Evolutionary conservation across 2,329 filamentous ascomycete species (phyloP), one percentile per base, ranked within the genome.

Genomic region (Alternaria arborescens): DNA sequence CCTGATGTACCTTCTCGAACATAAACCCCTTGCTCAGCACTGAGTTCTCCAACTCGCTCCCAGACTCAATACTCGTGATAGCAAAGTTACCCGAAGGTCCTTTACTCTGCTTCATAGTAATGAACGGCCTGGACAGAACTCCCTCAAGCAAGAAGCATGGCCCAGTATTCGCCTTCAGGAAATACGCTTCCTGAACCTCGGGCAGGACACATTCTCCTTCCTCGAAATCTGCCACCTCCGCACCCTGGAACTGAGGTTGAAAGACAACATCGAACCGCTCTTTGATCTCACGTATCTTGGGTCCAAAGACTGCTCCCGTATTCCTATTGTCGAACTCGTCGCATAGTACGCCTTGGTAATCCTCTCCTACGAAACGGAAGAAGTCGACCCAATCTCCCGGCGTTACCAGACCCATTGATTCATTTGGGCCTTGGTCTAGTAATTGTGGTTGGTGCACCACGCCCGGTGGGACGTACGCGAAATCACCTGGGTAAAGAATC

Each of bases 301-400:
- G 64, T 8, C 62, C 62, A 36, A 70, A 59, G 1, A 62, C 57
- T 7, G 61, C 54, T 1, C 59, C 48, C 2, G 64, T 52, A 24
- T 64, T 62, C 12, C 67, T 55, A 12, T 47, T 22, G 44, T 70
- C 67, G 34, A 60, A 61, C 41, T 70, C 67, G 14, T 68, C 54
- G 4, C 48, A 65, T 6, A 70, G 40, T n/a, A 70, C 61, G 43
- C 67, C 67, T 14, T 63, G 59, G 40, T 70, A 70, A 3, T 53
- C 55, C 18, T 70, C 66, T 2, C 58, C 44, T 5, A 70, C 64
- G 24, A 67, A 66, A 2, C 66, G 64, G 53, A 70, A 70, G 53
- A 70, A 70, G 34, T 70, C 66, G 3, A 70, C 64, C 67, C 66
- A 70, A 8, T 66, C 60, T 5, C 67, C 67, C 12, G 67, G 67